Evolutionary conservation across 805 yeast genomes (phyloP), one percentile per base, ranked within the genome.

Genomic region (Saccharomyces eubayanus): DNA sequence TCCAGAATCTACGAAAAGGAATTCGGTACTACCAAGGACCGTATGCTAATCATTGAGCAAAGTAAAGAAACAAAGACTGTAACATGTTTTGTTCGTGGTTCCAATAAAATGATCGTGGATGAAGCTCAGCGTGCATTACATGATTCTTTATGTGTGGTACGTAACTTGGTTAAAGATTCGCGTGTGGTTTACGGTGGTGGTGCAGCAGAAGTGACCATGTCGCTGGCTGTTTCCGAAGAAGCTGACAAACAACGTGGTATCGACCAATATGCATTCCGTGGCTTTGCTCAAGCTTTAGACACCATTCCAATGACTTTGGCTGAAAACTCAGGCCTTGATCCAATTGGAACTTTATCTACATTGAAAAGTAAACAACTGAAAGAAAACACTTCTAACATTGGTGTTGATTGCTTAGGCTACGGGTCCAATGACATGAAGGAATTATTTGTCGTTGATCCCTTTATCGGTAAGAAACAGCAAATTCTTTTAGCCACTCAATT

Each of bases 151-250:
- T 92, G 99, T 75, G 99, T 95, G 47, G 99, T 94, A 29, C 87
- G 99, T 75, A 95, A 94, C 74, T 80, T 94, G 68, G 85, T 95
- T 51, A 82, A 85, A 64, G 98, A 95, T 71, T 85, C 83, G 69
- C 81, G 97, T 71, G 89, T 94, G 48, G 97, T 95, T n/a, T 94
- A 94, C 67, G 99, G 99, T 59, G 99, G 99, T 63, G 99, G 99
- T 61, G 96, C 99, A 24, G 95, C 98, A 40, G 99, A 94, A 74
- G 84, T 94, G 51, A 80, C 96, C 2, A 87, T 96, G 76, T 90
- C 98, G 12, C 74, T 94, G 62, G 95, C 94, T 16, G 96, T 94
- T 14, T 77, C 89, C 54, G 88, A 85, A 50, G 96, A 87, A 59
- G 97, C 98, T 50, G 97, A 92, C 70, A 83, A 81, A 66, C 96